These are phyloP conservation scores for Leccinum griseonigrum DNA, from an alignment of 1,284 basidiomycete genomes.

Conservation along the genomic window DNA sequence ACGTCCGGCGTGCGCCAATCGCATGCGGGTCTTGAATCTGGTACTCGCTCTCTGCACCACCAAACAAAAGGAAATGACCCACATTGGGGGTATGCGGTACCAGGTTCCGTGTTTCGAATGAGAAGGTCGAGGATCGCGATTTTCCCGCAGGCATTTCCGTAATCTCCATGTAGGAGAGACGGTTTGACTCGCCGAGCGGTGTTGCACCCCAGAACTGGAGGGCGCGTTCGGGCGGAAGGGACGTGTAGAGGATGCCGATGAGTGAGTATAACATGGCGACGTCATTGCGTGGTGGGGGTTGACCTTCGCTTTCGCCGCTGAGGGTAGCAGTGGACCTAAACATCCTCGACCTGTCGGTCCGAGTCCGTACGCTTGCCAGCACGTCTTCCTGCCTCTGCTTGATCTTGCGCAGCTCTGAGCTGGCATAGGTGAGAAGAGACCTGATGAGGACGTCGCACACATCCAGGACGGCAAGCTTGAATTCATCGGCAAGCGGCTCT, in stretches of 20 bases:
- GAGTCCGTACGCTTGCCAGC: constrained; percentile 49
- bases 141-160: constrained; percentile 61
- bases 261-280: no score
- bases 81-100: no score
- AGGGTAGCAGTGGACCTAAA: constrained; percentile 38
- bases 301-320: no score
- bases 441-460: constrained; percentile 74
- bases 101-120: no score
- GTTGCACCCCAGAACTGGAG: constrained; percentile 84
- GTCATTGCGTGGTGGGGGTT: no score
- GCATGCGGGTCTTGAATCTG: no score
- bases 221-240: constrained; percentile 10
- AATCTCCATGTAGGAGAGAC: constrained; percentile 50
- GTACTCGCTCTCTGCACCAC: no score
- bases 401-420: constrained; percentile 86
- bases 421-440: constrained; percentile 75
- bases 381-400: constrained; percentile 91
- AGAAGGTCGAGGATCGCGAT: constrained; percentile 36
- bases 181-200: constrained; percentile 39
- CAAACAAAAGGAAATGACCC: no score
- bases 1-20: no score
- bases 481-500: constrained; percentile 63
- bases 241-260: no score
- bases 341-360: constrained; percentile 53
- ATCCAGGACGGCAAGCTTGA: constrained; percentile 61